phyloP scores from a whole-genome alignment of 1,284 basidiomycete species.

The Rhizoctonia solani region DNA sequence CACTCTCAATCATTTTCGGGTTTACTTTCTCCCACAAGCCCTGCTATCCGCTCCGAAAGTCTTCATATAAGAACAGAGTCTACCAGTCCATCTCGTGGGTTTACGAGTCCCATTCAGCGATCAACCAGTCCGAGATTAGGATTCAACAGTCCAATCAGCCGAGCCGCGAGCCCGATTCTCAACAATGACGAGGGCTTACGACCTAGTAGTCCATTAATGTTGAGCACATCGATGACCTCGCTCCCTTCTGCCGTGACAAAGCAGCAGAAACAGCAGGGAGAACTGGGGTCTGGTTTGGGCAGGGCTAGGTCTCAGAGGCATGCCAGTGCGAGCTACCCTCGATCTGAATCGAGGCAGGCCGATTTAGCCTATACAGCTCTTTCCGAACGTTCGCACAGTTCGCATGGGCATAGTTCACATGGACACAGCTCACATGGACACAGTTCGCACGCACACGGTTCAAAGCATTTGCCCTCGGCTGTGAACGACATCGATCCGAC shows the following conservation, averaged over 20 bases:
- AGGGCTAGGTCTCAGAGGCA: not conserved
- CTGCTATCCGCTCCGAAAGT: not conserved
- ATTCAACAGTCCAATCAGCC: not conserved
- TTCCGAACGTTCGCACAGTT: too few relatives aligned
- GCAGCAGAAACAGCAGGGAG: too few relatives aligned
- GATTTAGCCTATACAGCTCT: too few relatives aligned
- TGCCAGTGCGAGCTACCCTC: not conserved
- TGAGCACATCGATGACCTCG: not conserved
- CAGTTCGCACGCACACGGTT: too few relatives aligned
- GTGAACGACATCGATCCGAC: constrained; percentile 52
- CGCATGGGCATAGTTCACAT: too few relatives aligned
- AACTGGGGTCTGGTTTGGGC: not conserved
- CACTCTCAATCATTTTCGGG: not conserved
- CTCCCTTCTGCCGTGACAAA: not conserved
- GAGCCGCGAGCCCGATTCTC: not conserved
- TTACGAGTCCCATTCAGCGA: not conserved
- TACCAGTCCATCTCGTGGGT: not conserved
- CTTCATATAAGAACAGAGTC: not conserved
- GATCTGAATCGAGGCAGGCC: not conserved
- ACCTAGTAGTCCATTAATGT: not conserved
- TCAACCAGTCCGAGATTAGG: not conserved
- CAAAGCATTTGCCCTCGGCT: not conserved
- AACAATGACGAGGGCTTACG: not conserved
- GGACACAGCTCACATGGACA: too few relatives aligned
- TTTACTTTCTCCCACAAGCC: not conserved